Percentiles rank a stretch among this genome's conserved stretches.
Evolutionary conservation across 1,284 basidiomycete genomes (phyloP).

Genomic region (Malassezia slooffiae): DNA sequence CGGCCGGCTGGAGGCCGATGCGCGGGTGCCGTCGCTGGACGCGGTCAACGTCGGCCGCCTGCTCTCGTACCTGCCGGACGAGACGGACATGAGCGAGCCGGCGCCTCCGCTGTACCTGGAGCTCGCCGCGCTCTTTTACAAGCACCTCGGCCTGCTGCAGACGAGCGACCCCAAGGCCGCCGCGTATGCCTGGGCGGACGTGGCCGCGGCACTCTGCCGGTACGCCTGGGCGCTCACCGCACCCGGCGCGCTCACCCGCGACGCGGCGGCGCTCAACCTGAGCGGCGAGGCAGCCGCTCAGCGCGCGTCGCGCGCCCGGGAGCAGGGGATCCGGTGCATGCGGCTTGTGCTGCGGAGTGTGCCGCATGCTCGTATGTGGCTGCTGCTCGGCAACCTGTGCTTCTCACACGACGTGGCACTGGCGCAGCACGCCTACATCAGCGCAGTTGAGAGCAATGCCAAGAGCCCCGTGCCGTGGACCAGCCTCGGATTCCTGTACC

Average conservation of each 20-base stretch:
- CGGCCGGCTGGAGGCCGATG: slow-evolving; percentile 22
- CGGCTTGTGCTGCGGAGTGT: slow-evolving; percentile 66
- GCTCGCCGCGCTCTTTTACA: slow-evolving; percentile 30
- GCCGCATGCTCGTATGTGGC: slow-evolving; percentile 72
- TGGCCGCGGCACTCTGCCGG: slow-evolving; percentile 30
- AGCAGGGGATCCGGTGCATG: slow-evolving; percentile 57
- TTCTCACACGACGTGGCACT: slow-evolving; percentile 60
- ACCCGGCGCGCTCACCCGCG: slow-evolving; percentile 18
- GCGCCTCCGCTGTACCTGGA: slow-evolving; percentile 4
- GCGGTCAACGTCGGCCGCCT: slow-evolving; percentile 18
- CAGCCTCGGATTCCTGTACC: slow-evolving; percentile 77
- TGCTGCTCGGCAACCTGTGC: slow-evolving; percentile 62
- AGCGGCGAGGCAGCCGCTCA: too few species aligned
- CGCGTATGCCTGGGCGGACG: slow-evolving; percentile 39
- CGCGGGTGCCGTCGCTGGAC: slow-evolving; percentile 26
- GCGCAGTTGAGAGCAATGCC: slow-evolving; percentile 69
- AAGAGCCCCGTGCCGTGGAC: slow-evolving; percentile 64
- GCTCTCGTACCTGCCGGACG: background rate
- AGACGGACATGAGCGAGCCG: background rate
- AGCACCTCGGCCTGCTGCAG: slow-evolving; percentile 31
- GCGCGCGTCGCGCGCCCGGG: slow-evolving; percentile 48
- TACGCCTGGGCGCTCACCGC: slow-evolving; percentile 9
- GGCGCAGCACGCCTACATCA: slow-evolving; percentile 85
- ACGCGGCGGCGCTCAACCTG: slow-evolving; percentile 16
- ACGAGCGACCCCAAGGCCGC: slow-evolving; percentile 25